Evolutionary conservation across 2,329 filamentous ascomycete species (phyloP), one percentile per base, ranked within the genome.

Genomic region (Trichoderma semiorbis): DNA sequence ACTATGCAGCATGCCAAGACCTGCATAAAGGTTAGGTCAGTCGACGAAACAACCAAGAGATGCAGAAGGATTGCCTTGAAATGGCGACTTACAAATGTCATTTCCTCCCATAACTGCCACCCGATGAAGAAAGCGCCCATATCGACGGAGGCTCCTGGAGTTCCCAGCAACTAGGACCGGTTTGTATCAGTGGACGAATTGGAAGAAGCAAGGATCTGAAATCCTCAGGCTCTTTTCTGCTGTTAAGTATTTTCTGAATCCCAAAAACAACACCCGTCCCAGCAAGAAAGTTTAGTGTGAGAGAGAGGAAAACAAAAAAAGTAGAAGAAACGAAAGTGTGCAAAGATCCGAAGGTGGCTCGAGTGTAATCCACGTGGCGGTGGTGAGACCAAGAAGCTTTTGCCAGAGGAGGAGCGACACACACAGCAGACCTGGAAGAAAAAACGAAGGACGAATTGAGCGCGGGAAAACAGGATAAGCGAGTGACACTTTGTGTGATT

Each of bases 61-160:
- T 18, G 7, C 6, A 57, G 12, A 24, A 24, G 47, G 24, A 43
- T 18, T 16, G 7, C 2, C 6, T 2, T 50, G 26, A 14, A 36
- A 34, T 30, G 5, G 11, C 36, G 12, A 86, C 92, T 85, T 84
- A 97, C 94, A 84, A 97, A 93, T 68, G 91, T 93, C 90, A 97
- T 91, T 84, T 97, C 90, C 85, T 96, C 89, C 94, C 94, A 97
- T 77, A 96, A 83, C 76, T 88, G 84, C 94, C 94, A 97, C 64
- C 83, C 85, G 55, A 84, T 77, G 81, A 92, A 93, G 81, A 94
- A 93, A 50, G 77, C 79, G 65, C 75, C 77, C 77, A 81, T 82
- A 63, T 75, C 69, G 73, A 55, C 36, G 14, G 36, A 36, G 16
- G 6, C 11, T 12, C 10, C 16, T 47, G 58, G 14, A 39, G 30